Conservation (phyloP, 495 filamentous ascomycete genomes). For the Penicillium subrubescens region DNA sequence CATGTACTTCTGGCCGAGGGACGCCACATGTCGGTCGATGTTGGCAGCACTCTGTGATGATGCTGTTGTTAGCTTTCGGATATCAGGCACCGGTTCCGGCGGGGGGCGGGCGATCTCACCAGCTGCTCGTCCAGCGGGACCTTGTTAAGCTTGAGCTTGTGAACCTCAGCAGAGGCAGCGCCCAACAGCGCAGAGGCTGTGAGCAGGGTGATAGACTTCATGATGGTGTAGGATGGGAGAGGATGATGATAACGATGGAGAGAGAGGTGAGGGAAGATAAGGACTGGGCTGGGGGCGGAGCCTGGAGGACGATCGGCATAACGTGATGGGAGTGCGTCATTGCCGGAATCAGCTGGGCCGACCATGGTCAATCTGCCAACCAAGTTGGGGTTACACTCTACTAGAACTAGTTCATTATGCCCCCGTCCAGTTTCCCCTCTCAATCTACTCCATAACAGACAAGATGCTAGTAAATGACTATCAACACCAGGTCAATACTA, state of each 20-base stretch:
- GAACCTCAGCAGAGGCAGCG: conserved; percentile 77
- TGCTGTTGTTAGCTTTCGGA: conserved; percentile 20
- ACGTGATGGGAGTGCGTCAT: conserved; percentile 32
- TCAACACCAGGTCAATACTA: background rate
- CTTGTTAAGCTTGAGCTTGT: conserved; percentile 98
- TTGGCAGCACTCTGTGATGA: conserved; percentile 65
- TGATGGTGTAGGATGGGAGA: conserved; percentile 43
- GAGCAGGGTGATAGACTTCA: conserved; percentile 80
- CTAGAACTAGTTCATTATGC: too few relatives aligned
- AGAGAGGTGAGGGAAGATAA: conserved; percentile 25
- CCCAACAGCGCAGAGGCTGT: conserved; percentile 81
- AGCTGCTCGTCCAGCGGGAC: conserved; percentile 89
- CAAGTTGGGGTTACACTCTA: conserved; percentile 16
- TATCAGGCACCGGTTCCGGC: background rate
- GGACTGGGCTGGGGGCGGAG: conserved; percentile 25
- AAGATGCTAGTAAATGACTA: background rate
- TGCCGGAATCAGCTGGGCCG: conserved; percentile 26
- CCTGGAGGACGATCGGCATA: conserved; percentile 29
- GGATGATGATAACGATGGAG: conserved; percentile 25
- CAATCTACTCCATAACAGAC: too few relatives aligned
- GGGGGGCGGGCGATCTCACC: conserved; percentile 50
- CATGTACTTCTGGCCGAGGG: conserved; percentile 84
- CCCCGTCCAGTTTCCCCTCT: too few relatives aligned
- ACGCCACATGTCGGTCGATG: conserved; percentile 77
- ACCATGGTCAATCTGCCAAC: background rate